Evolutionary conservation across 2,329 filamentous ascomycete genomes (phyloP), one percentile per base, ranked within the genome.

Genomic region (Colletotrichum camelliae): DNA sequence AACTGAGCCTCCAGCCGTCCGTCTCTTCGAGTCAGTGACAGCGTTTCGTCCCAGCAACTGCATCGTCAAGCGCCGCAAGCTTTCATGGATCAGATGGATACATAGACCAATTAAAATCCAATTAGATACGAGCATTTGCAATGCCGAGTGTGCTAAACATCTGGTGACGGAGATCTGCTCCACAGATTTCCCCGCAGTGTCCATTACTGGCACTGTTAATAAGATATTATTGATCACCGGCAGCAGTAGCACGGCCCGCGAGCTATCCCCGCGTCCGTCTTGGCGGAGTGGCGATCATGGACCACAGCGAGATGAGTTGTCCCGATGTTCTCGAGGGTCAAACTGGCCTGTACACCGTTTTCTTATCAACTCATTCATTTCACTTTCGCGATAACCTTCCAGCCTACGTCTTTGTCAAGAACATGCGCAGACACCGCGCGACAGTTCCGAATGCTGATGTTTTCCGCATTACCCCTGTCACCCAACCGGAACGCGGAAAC

Each of bases 141-240:
- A 48, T 69, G 65, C 65, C 39, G 55, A 55, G 61, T 13, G 16
- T 57, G 18, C 16, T 43, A 31, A n/a, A n/a, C 65, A 18, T n/a
- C n/a, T 27, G 29, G 27, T 29, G 43, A 37, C 27, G n/a, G 31
- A 29, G 18, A 55, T 55, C 43, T 60, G 18, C 39, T 67, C 70
- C 70, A 69, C 57, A 61, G 13, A 24, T 69, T 43, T 61, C 29
- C 65, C 65, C 43, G 18, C 43, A 35, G 16, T 33, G 15, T 13
- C 70, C n/a, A n/a, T 21, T 27, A 16, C 15, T 31, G 37, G 4
- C 7, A 65, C 62, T 35, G 35, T 72, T 43, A n/a, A 68, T 72
- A 61, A 72, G 67, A 21, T 35, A 65, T 69, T 69, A 72, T 39
- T 72, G 64, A 61, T 72, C 55, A 68, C 27, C 67, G 18, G 64